A percentile compares a stretch with the other conserved stretches of the same genome.
These are phyloP conservation scores for Dichotomopilus funicola DNA, from an alignment of 2,329 filamentous ascomycete species.

Conservation along the genomic window DNA sequence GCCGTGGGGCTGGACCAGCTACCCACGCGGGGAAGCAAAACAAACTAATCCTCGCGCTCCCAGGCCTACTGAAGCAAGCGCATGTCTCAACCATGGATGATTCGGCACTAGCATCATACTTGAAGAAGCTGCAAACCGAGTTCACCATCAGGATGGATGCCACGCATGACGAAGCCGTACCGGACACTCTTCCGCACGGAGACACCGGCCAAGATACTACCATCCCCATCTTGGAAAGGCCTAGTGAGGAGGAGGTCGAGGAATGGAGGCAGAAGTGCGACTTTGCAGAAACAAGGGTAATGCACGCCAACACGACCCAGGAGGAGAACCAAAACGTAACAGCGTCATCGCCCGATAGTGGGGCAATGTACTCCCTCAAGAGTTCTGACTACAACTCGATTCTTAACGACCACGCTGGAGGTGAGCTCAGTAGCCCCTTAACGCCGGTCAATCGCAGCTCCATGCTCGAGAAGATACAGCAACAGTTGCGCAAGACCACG, in stretches of 20 bases:
- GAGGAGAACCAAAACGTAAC: background rate
- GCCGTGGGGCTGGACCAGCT: constrained; percentile 45
- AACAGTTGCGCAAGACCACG: background rate
- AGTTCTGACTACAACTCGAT: too few relatives aligned
- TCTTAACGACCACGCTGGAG: too few relatives aligned
- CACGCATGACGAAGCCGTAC: background rate
- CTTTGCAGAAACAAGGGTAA: constrained; percentile 7
- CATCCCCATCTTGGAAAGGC: constrained; percentile 6
- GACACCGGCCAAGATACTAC: too few relatives aligned
- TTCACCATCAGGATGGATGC: constrained; percentile 42
- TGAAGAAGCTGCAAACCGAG: constrained; percentile 63
- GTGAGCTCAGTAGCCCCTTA: too few relatives aligned
- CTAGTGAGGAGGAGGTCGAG: constrained; percentile 5
- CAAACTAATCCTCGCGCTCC: constrained; percentile 66
- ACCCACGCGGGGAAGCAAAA: constrained; percentile 29
- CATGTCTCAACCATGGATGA: constrained; percentile 58
- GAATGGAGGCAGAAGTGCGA: constrained; percentile 10
- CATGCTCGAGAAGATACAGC: constrained; percentile 5
- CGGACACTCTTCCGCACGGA: background rate
- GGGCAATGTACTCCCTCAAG: too few relatives aligned
- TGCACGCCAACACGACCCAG: constrained; percentile 7
- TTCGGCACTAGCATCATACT: constrained; percentile 54
- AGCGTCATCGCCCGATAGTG: too few relatives aligned
- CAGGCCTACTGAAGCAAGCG: constrained; percentile 66
- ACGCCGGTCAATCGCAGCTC: constrained; percentile 7